Evolutionary conservation across 2,329 filamentous ascomycete genomes (phyloP), one percentile per base, ranked within the genome.

Genomic region (Emmonsia crescens): DNA sequence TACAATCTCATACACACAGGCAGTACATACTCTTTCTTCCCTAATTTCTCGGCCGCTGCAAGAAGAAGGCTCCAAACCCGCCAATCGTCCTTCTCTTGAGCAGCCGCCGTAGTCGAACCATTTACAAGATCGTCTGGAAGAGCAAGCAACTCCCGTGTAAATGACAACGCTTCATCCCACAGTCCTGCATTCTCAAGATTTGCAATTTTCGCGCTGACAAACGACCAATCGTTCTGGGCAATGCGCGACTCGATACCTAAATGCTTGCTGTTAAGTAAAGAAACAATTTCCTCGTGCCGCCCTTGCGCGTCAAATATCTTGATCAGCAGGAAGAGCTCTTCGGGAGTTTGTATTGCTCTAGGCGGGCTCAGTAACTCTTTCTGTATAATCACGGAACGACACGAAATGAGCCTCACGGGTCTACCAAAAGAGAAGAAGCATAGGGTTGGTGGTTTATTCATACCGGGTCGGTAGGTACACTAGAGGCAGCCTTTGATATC

Each of bases 401-500:
- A 59, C 59, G 67, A 64, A 55, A 66, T 67, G 60, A 56, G 65
- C 64, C 60, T 49, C 44, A 52, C 60, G 57, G 24, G 61, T 55
- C 48, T 51, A 51, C 59, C 42, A 49, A 33, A 14, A 36, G 19
- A 6, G 59, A 46, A 40, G 46, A 42, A 54, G 49, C 46, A 49
- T 21, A 60, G 33, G 29, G 36, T 61, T 56, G 63, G 51, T 9
- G 21, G 12, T 38, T 54, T 56, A 19, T 59, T 64, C 75, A 66
- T 75, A 80, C 77, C 65, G 75, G 73, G 64, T 77, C 73, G 33
- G 68, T 65, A n/a, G 77, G 75, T 51, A 78, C 76, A 40, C 71
- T 75, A 6, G 74, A 72, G 14, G 75, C 77, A 49, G 78, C 76
- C 63, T 80, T 80, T 8, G 75, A 75, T 19, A 78, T 71, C 75